A percentile compares a stretch with the other conserved stretches of the same genome.
phyloP scores from a whole-genome alignment of 192 early-diverging fungal genomes.

The Umbelopsis sp. region DNA sequence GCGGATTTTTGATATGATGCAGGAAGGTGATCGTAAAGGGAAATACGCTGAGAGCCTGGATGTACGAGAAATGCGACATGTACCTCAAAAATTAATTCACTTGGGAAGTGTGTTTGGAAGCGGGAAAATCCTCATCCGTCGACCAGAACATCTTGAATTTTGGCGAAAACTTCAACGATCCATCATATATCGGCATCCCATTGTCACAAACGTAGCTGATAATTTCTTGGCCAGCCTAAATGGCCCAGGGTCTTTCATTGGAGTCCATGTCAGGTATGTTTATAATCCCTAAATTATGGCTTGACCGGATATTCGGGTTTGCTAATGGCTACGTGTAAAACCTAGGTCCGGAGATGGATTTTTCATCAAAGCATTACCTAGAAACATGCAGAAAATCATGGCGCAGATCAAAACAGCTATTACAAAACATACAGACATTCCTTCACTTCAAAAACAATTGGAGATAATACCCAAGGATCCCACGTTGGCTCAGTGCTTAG shows the following conservation, averaged over 20 bases:
- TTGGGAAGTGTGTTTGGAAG: slow-evolving; percentile 40
- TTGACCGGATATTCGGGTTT: neutral
- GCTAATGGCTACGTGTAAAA: too few species aligned
- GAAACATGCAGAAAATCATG: slow-evolving; percentile 30
- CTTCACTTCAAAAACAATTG: neutral
- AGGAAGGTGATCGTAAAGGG: slow-evolving; percentile 16
- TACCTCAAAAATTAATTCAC: slow-evolving; percentile 34
- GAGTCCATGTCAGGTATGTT: slow-evolving; percentile 39
- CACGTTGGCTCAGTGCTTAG: slow-evolving; percentile 7
- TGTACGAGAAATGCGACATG: slow-evolving; percentile 27
- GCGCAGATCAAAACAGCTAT: slow-evolving; percentile 13
- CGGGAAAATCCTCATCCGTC: slow-evolving; percentile 35
- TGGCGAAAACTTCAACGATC: slow-evolving; percentile 33
- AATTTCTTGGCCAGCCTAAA: slow-evolving; percentile 25
- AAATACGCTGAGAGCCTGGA: slow-evolving; percentile 35
- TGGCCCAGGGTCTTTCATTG: slow-evolving; percentile 38
- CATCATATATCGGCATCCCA: slow-evolving; percentile 37
- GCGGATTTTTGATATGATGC: slow-evolving; percentile 36
- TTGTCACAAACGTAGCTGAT: slow-evolving; percentile 28
- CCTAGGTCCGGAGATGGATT: slow-evolving; percentile 36
- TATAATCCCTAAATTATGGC: neutral
- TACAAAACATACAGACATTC: neutral
- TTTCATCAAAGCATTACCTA: slow-evolving; percentile 32
- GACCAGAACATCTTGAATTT: slow-evolving; percentile 36
- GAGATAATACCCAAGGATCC: neutral